Evolutionary conservation across 176 grass and related monocot species (phyloP).

Genomic region (Tillandsia fasciculata): DNA sequence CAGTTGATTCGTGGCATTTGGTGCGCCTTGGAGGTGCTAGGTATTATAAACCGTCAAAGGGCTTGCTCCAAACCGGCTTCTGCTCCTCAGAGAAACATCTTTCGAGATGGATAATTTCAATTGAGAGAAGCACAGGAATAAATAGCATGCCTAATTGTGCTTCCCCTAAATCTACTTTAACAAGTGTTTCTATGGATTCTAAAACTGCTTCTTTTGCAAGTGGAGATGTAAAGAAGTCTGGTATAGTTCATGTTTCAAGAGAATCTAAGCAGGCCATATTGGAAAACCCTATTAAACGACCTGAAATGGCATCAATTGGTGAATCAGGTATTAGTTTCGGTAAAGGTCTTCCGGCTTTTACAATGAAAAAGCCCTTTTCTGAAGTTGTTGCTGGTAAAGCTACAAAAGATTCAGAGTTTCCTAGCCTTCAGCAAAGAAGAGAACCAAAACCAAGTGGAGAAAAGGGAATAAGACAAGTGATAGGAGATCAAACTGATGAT

Average conservation of each 20-base stretch:
- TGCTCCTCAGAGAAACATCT: slow-evolving; percentile 68
- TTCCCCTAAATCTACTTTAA: slow-evolving; percentile 21
- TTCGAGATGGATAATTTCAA: slow-evolving; percentile 46
- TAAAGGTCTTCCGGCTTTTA: slow-evolving; percentile 83
- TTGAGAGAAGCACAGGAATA: slow-evolving; percentile 29
- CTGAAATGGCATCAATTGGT: slow-evolving; percentile 29
- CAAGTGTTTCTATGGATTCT: slow-evolving; percentile 19
- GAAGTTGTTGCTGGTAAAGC: slow-evolving; percentile 83
- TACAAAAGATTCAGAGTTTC: slow-evolving; percentile 62
- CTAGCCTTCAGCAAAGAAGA: slow-evolving; percentile 63
- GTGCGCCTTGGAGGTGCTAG: slow-evolving; percentile 78
- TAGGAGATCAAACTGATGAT: slow-evolving; percentile 40
- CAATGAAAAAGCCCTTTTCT: slow-evolving; percentile 86
- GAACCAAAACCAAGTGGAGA: slow-evolving; percentile 34
- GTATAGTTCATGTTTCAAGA: neutral
- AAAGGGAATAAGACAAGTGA: slow-evolving; percentile 34
- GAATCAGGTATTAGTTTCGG: slow-evolving; percentile 51
- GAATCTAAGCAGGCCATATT: slow-evolving; percentile 24
- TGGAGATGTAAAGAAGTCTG: slow-evolving; percentile 13
- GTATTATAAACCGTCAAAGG: slow-evolving; percentile 89
- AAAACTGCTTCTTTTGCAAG: slow-evolving; percentile 12
- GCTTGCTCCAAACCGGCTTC: slow-evolving; percentile 86
- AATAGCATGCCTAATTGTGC: slow-evolving; percentile 8
- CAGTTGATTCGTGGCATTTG: slow-evolving; percentile 52
- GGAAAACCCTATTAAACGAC: slow-evolving; percentile 41